phyloP scores from a whole-genome alignment of 306 rosid species.

The Gynostemma pentaphyllum region DNA sequence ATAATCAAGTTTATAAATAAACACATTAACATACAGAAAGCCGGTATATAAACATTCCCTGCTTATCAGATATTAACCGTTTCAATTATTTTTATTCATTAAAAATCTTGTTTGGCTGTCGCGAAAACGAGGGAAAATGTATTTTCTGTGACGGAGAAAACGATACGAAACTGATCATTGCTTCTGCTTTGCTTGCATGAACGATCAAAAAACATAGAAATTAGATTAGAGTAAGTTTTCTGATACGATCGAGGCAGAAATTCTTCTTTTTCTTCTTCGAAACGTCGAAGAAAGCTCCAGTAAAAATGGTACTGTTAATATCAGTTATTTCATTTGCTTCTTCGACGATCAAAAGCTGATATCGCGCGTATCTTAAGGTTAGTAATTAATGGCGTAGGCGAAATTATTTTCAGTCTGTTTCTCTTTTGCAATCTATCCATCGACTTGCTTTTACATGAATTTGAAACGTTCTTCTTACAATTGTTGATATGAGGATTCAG shows the following conservation, averaged over 20 bases:
- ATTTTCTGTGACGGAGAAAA: not conserved
- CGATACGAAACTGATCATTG: not conserved
- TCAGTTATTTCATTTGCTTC: not conserved
- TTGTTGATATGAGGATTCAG: not conserved
- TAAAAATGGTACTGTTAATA: not conserved
- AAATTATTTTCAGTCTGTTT: not conserved
- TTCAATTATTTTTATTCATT: not conserved
- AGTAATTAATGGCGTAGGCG: not conserved
- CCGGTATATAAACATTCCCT: not conserved
- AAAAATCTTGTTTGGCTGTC: conserved; percentile 5
- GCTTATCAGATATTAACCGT: not conserved
- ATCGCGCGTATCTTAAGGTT: not conserved
- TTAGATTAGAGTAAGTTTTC: not conserved
- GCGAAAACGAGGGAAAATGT: not conserved
- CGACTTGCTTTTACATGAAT: not conserved
- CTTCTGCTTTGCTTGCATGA: not conserved
- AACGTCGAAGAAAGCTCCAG: not conserved
- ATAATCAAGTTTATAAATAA: too few relatives aligned
- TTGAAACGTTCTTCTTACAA: not conserved
- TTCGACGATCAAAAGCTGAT: not conserved
- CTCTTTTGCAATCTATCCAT: not conserved
- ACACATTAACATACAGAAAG: too few relatives aligned
- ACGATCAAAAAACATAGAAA: not conserved
- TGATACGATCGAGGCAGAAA: not conserved
- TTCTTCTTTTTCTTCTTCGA: not conserved